Evolutionary conservation across 352 stramenopile genomes (phyloP).

Genomic region (Globisporangium camurandrum): DNA sequence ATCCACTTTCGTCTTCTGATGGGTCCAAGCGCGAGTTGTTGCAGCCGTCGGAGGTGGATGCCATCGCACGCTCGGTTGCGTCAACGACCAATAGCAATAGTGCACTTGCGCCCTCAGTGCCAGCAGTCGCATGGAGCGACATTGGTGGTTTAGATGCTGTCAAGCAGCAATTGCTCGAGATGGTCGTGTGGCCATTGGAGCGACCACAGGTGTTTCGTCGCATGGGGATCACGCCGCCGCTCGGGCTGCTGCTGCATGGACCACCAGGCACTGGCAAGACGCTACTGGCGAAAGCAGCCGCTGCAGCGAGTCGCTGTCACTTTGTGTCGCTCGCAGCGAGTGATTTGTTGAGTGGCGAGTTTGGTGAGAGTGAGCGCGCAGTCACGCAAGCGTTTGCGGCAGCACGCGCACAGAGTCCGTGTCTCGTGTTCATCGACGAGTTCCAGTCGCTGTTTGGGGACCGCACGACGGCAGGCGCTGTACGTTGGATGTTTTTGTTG

Average conservation of each 20-base stretch:
- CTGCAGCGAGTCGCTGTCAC: slow-evolving; percentile 73
- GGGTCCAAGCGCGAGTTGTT: background rate
- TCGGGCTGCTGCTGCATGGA: slow-evolving; percentile 71
- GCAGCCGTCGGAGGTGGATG: slow-evolving; percentile 25
- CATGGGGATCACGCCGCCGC: slow-evolving; percentile 74
- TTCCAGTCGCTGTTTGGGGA: slow-evolving; percentile 84
- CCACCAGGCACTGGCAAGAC: slow-evolving; percentile 83
- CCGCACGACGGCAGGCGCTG: slow-evolving; percentile 53
- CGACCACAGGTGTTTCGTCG: slow-evolving; percentile 68
- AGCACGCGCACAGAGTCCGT: slow-evolving; percentile 64
- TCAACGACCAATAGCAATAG: too few relatives aligned
- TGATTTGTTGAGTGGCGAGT: slow-evolving; percentile 73
- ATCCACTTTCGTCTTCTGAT: too few relatives aligned
- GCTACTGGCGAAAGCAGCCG: slow-evolving; percentile 77
- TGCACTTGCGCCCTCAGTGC: slow-evolving; percentile 35
- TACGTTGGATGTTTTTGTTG: slow-evolving; percentile 9
- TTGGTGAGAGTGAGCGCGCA: slow-evolving; percentile 82
- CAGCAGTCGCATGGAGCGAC: slow-evolving; percentile 60
- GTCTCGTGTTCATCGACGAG: slow-evolving; percentile 85
- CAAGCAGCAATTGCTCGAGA: slow-evolving; percentile 76
- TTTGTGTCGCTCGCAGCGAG: slow-evolving; percentile 75
- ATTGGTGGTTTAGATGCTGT: slow-evolving; percentile 64
- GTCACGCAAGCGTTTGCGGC: slow-evolving; percentile 67
- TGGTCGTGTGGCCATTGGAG: slow-evolving; percentile 83
- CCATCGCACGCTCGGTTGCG: slow-evolving; percentile 32